Evolutionary conservation across 352 stramenopile species (phyloP).

Genomic region (Peronospora farinosa): DNA sequence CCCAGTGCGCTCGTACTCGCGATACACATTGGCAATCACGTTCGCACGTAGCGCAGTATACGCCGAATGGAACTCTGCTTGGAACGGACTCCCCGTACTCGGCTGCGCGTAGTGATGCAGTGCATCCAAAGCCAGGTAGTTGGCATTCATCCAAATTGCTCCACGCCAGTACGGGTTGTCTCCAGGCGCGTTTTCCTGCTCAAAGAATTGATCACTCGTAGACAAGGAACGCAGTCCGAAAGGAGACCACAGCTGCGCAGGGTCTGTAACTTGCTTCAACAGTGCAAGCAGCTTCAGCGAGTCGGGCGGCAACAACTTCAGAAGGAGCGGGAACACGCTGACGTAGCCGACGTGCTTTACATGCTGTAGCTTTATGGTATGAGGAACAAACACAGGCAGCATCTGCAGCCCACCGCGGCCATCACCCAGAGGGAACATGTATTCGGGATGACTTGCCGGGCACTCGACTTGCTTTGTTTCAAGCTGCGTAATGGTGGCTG

Average conservation of each 20-base stretch:
- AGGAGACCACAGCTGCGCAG: conserved; percentile 65
- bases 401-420: conserved; percentile 66
- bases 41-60: conserved; percentile 54
- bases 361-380: conserved; percentile 56
- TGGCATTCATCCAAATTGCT: conserved; percentile 92
- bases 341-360: conserved; percentile 86
- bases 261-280: conserved; percentile 52
- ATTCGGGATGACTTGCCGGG: conserved; percentile 53
- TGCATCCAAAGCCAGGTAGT: conserved; percentile 87
- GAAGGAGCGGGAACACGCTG: conserved; percentile 78
- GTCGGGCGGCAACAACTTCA: conserved; percentile 63
- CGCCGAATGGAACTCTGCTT: conserved; percentile 30
- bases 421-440: conserved; percentile 75
- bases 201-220: conserved; percentile 78
- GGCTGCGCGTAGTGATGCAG: conserved; percentile 69
- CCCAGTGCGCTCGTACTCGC: conserved; percentile 82
- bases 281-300: conserved; percentile 58
- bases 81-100: conserved; percentile 37
- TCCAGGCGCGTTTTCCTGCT: conserved; percentile 83
- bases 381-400: conserved; percentile 63
- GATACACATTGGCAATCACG: conserved; percentile 56
- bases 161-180: conserved; percentile 91
- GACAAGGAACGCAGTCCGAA: conserved; percentile 86
- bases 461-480: conserved; percentile 37
- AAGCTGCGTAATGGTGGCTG: conserved; percentile 31